Conservation (phyloP, 768 basidiomycete species). For the Auriscalpium microsporum region DNA sequence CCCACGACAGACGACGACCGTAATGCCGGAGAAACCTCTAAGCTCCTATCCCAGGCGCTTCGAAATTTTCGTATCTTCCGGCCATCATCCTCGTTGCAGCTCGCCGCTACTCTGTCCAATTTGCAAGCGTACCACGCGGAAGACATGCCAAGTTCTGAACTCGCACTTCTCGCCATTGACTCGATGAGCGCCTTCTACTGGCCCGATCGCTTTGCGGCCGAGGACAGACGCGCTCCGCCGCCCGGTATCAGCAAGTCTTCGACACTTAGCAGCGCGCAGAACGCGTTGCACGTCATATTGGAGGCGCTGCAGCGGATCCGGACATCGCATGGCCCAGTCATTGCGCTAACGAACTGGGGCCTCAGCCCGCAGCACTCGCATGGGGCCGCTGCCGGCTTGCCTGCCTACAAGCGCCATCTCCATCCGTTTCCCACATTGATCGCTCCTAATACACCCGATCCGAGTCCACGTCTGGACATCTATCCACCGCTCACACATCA, state of each 20-base stretch:
- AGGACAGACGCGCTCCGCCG: constrained; percentile 34
- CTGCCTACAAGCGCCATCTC: constrained; percentile 46
- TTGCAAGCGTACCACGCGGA: constrained; percentile 46
- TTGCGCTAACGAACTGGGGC: constrained; percentile 58
- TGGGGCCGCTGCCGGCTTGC: constrained; percentile 15
- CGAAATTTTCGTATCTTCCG: constrained; percentile 57
- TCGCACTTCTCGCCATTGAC: constrained; percentile 66
- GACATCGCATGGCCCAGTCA: constrained; percentile 39
- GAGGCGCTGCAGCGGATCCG: constrained; percentile 41
- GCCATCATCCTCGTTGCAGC: constrained; percentile 56
- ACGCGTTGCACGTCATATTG: constrained; percentile 37
- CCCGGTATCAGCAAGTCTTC: constrained; percentile 8
- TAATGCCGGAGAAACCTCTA: constrained; percentile 6
- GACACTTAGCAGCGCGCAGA: constrained; percentile 16
- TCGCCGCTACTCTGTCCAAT: constrained; percentile 56
- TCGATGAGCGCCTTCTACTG: constrained; percentile 74
- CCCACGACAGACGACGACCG: constrained; percentile 9
- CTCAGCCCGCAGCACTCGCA: constrained; percentile 24
- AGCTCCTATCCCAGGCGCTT: constrained; percentile 34
- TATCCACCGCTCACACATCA: constrained; percentile 4
- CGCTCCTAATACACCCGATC: background rate
- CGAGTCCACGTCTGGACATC: background rate
- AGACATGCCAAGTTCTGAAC: constrained; percentile 41
- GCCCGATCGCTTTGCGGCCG: constrained; percentile 59
- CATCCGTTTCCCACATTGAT: constrained; percentile 16